Percentiles rank a stretch among this genome's conserved stretches.
These are phyloP conservation scores for Penicillium sclerotiorum DNA, from an alignment of 2,329 filamentous ascomycete genomes.

Conservation along the genomic window DNA sequence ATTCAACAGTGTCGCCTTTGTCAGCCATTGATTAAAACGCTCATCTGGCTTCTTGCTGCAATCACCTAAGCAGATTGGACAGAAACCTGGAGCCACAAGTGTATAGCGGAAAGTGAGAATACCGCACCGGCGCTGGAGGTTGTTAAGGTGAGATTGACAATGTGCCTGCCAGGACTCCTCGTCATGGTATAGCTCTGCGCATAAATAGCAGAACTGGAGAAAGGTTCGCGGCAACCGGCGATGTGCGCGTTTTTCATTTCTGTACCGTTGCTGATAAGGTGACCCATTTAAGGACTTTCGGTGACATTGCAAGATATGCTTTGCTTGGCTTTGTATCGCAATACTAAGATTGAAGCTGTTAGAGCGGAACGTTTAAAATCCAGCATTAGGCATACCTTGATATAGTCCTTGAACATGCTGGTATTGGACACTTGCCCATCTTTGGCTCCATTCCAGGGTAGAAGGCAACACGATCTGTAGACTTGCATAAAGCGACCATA, in stretches of 20 bases:
- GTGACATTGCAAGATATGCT: conserved; percentile 17
- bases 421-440: conserved; percentile 3
- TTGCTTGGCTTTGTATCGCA: conserved; percentile 7
- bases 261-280: conserved; percentile 15
- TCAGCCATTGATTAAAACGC: conserved; percentile 16
- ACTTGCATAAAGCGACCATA: conserved; percentile 20
- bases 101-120: conserved; percentile 12
- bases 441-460: conserved; percentile 13
- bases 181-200: not conserved
- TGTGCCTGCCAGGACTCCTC: conserved; percentile 4
- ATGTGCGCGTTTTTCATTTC: conserved; percentile 14
- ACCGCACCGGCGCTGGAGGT: conserved; percentile 7
- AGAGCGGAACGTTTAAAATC: not conserved
- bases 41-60: conserved; percentile 7
- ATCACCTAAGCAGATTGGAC: not conserved
- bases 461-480: conserved; percentile 19
- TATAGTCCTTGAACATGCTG: conserved; percentile 4
- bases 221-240: conserved; percentile 6
- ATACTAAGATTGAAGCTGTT: conserved; percentile 5
- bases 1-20: conserved; percentile 16
- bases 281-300: conserved; percentile 6
- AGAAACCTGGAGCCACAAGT: conserved; percentile 11
- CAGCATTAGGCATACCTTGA: conserved; percentile 1
- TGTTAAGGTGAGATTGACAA: conserved; percentile 6
- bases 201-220: conserved; percentile 20